Base-by-base conservation (phyloP, 306 rosid species). In the Benincasa hispida region DNA sequence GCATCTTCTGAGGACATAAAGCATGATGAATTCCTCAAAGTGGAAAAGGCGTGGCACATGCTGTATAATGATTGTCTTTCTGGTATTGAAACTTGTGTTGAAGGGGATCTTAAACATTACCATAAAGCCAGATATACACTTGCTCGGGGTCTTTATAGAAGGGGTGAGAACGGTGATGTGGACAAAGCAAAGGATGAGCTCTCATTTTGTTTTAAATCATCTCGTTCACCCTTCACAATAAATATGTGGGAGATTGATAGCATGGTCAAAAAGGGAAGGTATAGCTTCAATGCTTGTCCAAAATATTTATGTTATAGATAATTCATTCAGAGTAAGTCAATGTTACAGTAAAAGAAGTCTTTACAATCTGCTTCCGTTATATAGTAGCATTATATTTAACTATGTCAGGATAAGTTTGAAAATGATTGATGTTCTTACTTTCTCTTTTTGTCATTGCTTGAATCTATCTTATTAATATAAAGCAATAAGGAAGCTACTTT, bases 181-280 rank as follows among this genome's bases (percentile, higher is more conserved):
- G 97, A 91, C 85, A 91, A 85, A 87, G 97, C 98, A 45, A 93
- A 89, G 83, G 98, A 93, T 78, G 96, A 93, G 61, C 89, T 93
- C 80, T 93, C 98, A 75, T 93, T 91, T 89, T 93, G 98, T 93
- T 93, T 93, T 87, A 93, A 90, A 76, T 93, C 98, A 76, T 85
- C 97, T 56, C 96, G 98, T 79, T 93, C 98, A 70, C 87, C 98
- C 61, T 93, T 93, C 81, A 93, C 98, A 1, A 93, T 93, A 86
- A 91, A 93, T 80, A 93, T 93, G 98, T 93, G 98, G 98, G 98
- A 93, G 90, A 93, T 93, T 78, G 98, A 93, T 86, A 93, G 98
- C 91, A 84, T 69, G 85, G 86, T 85, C 19, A 93, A 93, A 83
- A 93, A 91, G 76, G 98, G 97, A 91, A 91, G 98, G 98, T 91